Base-by-base conservation (phyloP, 768 basidiomycete genomes). In the Hericium erinaceus region DNA sequence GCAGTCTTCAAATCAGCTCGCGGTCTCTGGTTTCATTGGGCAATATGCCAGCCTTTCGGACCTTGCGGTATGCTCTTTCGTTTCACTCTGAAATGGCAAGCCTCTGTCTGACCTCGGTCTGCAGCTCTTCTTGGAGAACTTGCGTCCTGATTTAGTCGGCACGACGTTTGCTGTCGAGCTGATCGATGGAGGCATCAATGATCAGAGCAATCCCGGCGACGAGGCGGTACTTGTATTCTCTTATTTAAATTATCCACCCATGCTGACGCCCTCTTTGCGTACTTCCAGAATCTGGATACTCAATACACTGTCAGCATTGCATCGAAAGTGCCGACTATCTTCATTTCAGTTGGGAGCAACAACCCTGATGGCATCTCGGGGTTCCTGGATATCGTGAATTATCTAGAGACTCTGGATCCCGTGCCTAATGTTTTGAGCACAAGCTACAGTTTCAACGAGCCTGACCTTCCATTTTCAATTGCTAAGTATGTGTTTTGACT, bases 301-400 rank as follows among this genome's bases (percentile, higher is more conserved):
- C 61, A 69, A 40, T 67, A 65, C 46, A 67, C 66, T 5, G 57
- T 68, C 24, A 65, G 67, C n/a, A 41, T 67, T 52, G 58, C 62
- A 9, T 58, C 66, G 4, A 49, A 58, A 2, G 71, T 75, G 4
- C 70, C 70, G 0, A 62, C 61, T 20, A 55, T 44, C 10, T 73
- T 74, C 61, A 65, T 73, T 39, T 69, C 70, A 1, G 70, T 68
- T 7, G 74, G 73, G 6, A 52, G 65, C 6, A 22, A 69, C 37
- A 60, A 58, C 51, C 58, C 62, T 12, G 70, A 71, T 46, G 69
- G 67, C 24, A 64, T 39, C 6, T 60, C 69, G 16, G 72, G 71
- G 9, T 71, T 74, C 63, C 56, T 72, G 5, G 72, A 72, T 58
- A 61, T 65, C 58, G 56, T 67, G 55, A 63, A 69, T 59, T 63